Base-by-base conservation (phyloP, 148 eudicot genomes). In the Rhododendron griersonianum region DNA sequence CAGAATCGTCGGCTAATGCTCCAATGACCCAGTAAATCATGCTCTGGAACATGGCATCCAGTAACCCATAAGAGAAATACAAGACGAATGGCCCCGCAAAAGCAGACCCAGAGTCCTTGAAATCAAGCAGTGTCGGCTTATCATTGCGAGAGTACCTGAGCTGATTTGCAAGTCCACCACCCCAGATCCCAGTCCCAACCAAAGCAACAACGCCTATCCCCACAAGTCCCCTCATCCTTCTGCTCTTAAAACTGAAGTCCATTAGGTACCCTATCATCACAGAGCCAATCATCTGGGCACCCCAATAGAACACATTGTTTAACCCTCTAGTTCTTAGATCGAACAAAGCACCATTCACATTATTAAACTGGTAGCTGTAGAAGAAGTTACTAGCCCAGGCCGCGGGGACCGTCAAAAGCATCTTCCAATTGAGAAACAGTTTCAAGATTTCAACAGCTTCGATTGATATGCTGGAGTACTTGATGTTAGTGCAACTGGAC, bases 21-120 rank as follows among this genome's bases (percentile, higher is more conserved):
- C 99, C 98, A 85, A 95, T 94, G 5, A 97, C 89, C 99, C 99
- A 97, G 83, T 95, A 97, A 81, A 97, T 93, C 98, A 95, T 88
- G 89, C 98, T 94, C 91, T 97, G 99, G 87, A 94, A 95, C 95
- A 97, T 97, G 76, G 98, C 96, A 91, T 95, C 99, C 16, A 95
- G 87, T 90, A 97, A 86, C 1, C 99, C 99, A 83, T 93, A 97
- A 81, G 93, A 86, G 77, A 97, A 97, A 81, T 97, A 97, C 91
- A 97, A 83, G 77, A 95, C 85, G 57, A 97, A 94, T 3, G 99
- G 99, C 50, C 98, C 99, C 28, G 91, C 98, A 82, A 85, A 97
- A 76, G 87, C 89, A 48, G 86, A 50, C 37, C 96, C 95, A n/a
- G 98, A 93, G 81, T 94, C 93, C 92, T 94, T 94, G 86, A 97